These are phyloP conservation scores for Aureobasidium uvarum DNA, from an alignment of 2,329 filamentous ascomycete species.

Conservation along the genomic window DNA sequence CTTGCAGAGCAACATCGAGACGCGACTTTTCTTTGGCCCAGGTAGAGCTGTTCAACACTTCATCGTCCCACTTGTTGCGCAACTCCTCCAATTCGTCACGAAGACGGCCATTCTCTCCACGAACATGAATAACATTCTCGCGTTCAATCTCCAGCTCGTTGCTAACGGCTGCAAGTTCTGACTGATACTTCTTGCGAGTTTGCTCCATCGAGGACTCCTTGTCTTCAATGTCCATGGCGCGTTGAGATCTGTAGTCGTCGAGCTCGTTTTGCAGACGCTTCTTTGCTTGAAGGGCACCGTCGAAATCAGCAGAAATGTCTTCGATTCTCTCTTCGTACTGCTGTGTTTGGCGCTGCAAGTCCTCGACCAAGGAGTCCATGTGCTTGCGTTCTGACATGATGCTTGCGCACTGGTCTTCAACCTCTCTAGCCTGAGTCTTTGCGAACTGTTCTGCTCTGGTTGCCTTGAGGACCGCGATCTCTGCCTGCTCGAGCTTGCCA, in stretches of 20 bases:
- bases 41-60: slow-evolving; percentile 94
- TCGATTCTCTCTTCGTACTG: slow-evolving; percentile 87
- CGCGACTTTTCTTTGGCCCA: slow-evolving; percentile 98
- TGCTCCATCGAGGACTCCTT: slow-evolving; percentile 96
- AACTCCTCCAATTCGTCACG: slow-evolving; percentile 96
- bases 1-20: slow-evolving; percentile 82
- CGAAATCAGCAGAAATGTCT: slow-evolving; percentile 85
- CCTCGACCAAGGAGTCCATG: slow-evolving; percentile 82
- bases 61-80: slow-evolving; percentile 95
- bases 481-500: slow-evolving; percentile 92
- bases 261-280: slow-evolving; percentile 95
- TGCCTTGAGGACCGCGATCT: slow-evolving; percentile 92
- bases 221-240: slow-evolving; percentile 94
- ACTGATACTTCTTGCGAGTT: slow-evolving; percentile 95
- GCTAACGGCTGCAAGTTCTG: slow-evolving; percentile 82
- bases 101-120: slow-evolving; percentile 80
- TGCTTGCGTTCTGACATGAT: slow-evolving; percentile 91
- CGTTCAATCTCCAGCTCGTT: slow-evolving; percentile 92
- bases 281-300: slow-evolving; percentile 81
- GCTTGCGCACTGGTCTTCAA: slow-evolving; percentile 84
- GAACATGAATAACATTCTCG: slow-evolving; percentile 80
- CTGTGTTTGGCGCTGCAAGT: slow-evolving; percentile 85
- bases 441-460: slow-evolving; percentile 91
- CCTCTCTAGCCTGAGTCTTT: slow-evolving; percentile 82
- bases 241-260: slow-evolving; percentile 92